A percentile compares a stretch with the other conserved stretches of the same genome.
Evolutionary conservation across 768 basidiomycete genomes (phyloP).

Genomic region (Podaxis rugospora): DNA sequence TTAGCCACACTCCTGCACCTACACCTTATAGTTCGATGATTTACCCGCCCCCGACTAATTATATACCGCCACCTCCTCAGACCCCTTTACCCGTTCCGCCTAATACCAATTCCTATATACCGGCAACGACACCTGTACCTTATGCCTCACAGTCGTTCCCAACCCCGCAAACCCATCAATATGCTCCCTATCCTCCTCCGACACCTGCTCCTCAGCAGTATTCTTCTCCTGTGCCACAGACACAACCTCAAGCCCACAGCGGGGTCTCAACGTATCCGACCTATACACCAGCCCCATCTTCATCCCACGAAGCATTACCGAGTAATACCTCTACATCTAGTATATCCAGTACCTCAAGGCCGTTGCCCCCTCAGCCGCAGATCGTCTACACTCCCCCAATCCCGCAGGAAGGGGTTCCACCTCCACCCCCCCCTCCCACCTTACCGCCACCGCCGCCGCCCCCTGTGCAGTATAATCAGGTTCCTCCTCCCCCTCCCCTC

Average conservation of each 20-base stretch:
- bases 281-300: constrained; percentile 25
- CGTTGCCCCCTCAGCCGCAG: constrained; percentile 26
- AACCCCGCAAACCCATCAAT: constrained; percentile 26
- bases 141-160: constrained; percentile 36
- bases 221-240: constrained; percentile 23
- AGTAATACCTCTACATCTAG: constrained; percentile 14
- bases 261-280: background rate
- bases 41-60: constrained; percentile 21
- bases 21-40: constrained; percentile 33
- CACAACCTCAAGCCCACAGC: constrained; percentile 19
- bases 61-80: constrained; percentile 17
- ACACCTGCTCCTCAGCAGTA: constrained; percentile 37
- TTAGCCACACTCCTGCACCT: constrained; percentile 40
- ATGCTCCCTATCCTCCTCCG: constrained; percentile 32
- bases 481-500: constrained; percentile 2
- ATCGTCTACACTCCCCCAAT: constrained; percentile 37
- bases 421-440: constrained; percentile 23
- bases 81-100: constrained; percentile 27
- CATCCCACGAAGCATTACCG: constrained; percentile 26
- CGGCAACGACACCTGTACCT: constrained; percentile 29
- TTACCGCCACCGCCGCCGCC: constrained; percentile 22
- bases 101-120: constrained; percentile 19
- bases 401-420: constrained; percentile 35
- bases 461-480: constrained; percentile 17
- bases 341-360: constrained; percentile 12